Conservation (phyloP, 2,329 filamentous ascomycete genomes). For the Amesomyces nigricolor region DNA sequence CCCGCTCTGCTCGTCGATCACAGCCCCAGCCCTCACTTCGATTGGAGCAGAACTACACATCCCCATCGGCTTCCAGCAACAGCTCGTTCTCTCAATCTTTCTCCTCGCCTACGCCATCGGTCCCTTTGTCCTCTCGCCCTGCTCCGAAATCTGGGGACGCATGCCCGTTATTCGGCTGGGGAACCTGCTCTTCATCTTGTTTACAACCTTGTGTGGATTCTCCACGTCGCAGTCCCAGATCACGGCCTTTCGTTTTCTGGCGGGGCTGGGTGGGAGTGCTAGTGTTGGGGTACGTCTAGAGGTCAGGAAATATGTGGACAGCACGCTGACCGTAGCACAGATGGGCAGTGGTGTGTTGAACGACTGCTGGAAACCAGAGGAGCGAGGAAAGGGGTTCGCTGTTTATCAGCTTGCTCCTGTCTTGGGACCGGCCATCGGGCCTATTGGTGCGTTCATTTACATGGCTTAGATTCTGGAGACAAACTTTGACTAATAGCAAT, state of each 20-base stretch:
- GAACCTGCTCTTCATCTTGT: slow-evolving; percentile 50
- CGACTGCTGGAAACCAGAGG: slow-evolving; percentile 54
- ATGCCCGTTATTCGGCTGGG: slow-evolving; percentile 48
- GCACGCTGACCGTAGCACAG: slow-evolving; percentile 11
- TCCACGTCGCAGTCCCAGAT: slow-evolving; percentile 46
- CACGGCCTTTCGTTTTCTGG: slow-evolving; percentile 52
- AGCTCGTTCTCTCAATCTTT: slow-evolving; percentile 48
- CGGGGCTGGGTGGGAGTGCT: slow-evolving; percentile 54
- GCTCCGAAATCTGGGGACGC: slow-evolving; percentile 53
- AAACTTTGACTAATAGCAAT: slow-evolving; percentile 30
- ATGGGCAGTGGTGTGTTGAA: slow-evolving; percentile 44
- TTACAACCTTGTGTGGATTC: slow-evolving; percentile 50
- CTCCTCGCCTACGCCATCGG: slow-evolving; percentile 49
- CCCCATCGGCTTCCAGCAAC: slow-evolving; percentile 33
- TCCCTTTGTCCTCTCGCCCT: slow-evolving; percentile 45
- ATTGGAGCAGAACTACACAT: slow-evolving; percentile 41
- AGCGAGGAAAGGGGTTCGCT: slow-evolving; percentile 54
- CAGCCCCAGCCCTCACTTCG: slow-evolving; percentile 30
- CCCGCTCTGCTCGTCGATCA: slow-evolving; percentile 45
- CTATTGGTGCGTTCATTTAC: slow-evolving; percentile 24
- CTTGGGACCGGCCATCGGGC: slow-evolving; percentile 52
- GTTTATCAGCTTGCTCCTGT: slow-evolving; percentile 57
- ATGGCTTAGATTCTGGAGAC: not conserved
- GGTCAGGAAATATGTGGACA: slow-evolving; percentile 15
- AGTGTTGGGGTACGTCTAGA: slow-evolving; percentile 33